Evolutionary conservation across 2,329 filamentous ascomycete species (phyloP).

Genomic region (Cladosporium sp.): DNA sequence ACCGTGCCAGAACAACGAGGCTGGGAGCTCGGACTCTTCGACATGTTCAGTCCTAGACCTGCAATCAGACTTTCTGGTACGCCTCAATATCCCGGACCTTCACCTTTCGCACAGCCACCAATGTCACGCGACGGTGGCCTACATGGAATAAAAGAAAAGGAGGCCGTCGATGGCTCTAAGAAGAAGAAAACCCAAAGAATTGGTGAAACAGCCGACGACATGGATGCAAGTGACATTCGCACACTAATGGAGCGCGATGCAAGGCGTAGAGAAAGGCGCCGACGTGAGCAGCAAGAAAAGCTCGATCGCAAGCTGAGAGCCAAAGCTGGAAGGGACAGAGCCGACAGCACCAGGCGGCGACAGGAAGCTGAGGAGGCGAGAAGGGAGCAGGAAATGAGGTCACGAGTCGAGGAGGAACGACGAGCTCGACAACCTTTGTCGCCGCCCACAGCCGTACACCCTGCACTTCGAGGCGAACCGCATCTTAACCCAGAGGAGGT

Average conservation of each 20-base stretch:
- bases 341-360: slow-evolving; percentile 25
- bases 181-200: slow-evolving; percentile 45
- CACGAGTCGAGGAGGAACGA: slow-evolving; percentile 24
- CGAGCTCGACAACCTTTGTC: slow-evolving; percentile 21
- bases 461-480: slow-evolving; percentile 27
- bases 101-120: slow-evolving; percentile 15
- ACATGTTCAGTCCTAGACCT: slow-evolving; percentile 79
- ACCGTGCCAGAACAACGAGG: slow-evolving; percentile 69
- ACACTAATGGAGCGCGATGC: slow-evolving; percentile 88
- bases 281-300: slow-evolving; percentile 62
- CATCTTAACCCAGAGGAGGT: slow-evolving; percentile 16
- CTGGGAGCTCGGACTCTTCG: slow-evolving; percentile 75
- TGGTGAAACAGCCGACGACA: slow-evolving; percentile 71
- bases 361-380: slow-evolving; percentile 54
- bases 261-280: slow-evolving; percentile 72
- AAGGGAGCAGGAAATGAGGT: slow-evolving; percentile 19
- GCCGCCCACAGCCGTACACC: slow-evolving; percentile 31
- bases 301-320: slow-evolving; percentile 61
- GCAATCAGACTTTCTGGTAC: slow-evolving; percentile 71
- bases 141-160: slow-evolving; percentile 32
- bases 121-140: slow-evolving; percentile 9
- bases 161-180: slow-evolving; percentile 19
- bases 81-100: slow-evolving; percentile 51
- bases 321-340: slow-evolving; percentile 58
- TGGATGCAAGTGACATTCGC: slow-evolving; percentile 78